Percentiles rank a stretch among this genome's conserved stretches.
Conservation (phyloP, 257 asterid genomes). For the Nicotiana obtusifolia region DNA sequence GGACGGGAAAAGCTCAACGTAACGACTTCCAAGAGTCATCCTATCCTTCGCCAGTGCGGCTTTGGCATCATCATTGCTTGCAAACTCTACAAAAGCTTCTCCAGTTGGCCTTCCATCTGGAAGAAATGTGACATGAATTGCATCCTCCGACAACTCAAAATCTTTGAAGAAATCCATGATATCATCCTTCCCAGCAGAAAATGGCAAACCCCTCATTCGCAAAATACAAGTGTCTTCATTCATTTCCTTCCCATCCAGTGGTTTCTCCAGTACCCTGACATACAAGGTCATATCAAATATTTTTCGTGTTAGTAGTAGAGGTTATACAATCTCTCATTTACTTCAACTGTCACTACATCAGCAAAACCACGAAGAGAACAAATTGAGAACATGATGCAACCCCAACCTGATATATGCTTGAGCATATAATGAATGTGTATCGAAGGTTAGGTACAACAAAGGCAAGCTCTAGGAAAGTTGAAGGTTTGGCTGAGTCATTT, state of each 20-base stretch:
- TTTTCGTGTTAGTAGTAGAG: background rate
- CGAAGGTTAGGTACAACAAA: background rate
- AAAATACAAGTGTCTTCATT: conserved; percentile 52
- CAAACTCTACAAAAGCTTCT: conserved; percentile 91
- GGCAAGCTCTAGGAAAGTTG: background rate
- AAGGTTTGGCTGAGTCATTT: background rate
- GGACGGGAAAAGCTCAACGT: conserved; percentile 73
- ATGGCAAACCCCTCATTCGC: conserved; percentile 85
- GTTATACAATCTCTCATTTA: background rate
- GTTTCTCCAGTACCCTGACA: conserved; percentile 50
- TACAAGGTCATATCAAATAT: background rate
- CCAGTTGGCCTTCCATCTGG: conserved; percentile 77
- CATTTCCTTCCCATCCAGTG: conserved; percentile 51
- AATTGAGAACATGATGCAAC: background rate
- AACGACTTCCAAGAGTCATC: conserved; percentile 89
- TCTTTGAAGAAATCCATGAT: conserved; percentile 73
- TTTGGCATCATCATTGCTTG: conserved; percentile 63
- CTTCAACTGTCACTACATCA: background rate
- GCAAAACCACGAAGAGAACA: background rate
- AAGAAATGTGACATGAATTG: conserved; percentile 50
- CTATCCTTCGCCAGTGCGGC: conserved; percentile 78
- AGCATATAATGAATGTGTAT: background rate
- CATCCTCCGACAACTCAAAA: conserved; percentile 55
- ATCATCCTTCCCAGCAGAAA: conserved; percentile 85
- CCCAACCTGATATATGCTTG: background rate